phyloP scores from a whole-genome alignment of 2,329 filamentous ascomycete genomes.

The Pseudogymnoascus sp. region DNA sequence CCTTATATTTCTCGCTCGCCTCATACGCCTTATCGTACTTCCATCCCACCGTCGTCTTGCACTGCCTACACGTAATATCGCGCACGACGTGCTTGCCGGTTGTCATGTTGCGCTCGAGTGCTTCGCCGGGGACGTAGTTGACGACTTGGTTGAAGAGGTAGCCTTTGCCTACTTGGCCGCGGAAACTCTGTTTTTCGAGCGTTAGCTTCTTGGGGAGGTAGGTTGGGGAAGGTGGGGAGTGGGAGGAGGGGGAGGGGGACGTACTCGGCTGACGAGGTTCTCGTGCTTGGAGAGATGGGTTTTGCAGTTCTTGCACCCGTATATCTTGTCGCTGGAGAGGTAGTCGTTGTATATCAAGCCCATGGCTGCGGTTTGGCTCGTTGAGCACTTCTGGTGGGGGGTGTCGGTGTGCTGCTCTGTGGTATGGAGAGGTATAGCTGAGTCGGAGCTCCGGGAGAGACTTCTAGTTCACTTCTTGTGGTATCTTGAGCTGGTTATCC shows the following conservation, averaged over 20 bases:
- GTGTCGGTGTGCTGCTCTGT: neutral
- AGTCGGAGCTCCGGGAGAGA: neutral
- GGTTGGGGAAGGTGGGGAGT: conserved; percentile 9
- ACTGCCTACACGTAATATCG: conserved; percentile 86
- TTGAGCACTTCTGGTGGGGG: neutral
- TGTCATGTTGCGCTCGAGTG: conserved; percentile 96
- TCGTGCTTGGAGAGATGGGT: conserved; percentile 92
- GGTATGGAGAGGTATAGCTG: neutral
- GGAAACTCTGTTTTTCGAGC: conserved; percentile 69
- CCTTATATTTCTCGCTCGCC: conserved; percentile 90
- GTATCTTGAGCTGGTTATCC: neutral
- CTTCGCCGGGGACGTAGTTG: conserved; percentile 75
- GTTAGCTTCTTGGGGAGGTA: conserved; percentile 11
- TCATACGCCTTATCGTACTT: conserved; percentile 99
- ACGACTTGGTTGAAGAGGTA: conserved; percentile 94
- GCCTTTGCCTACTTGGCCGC: conserved; percentile 95
- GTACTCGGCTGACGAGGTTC: conserved; percentile 87
- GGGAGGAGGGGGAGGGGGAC: conserved; percentile 28
- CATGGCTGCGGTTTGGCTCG: conserved; percentile 44
- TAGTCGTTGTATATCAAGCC: conserved; percentile 89
- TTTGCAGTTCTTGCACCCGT: conserved; percentile 91
- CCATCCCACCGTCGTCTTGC: conserved; percentile 91
- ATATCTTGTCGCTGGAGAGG: conserved; percentile 78
- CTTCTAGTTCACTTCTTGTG: neutral
- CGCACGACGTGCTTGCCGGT: conserved; percentile 91